A percentile compares a stretch with the other conserved stretches of the same genome.
These are phyloP conservation scores for Brasenia schreberi DNA, from an alignment of 164 flowering plant genomes.

Conservation along the genomic window DNA sequence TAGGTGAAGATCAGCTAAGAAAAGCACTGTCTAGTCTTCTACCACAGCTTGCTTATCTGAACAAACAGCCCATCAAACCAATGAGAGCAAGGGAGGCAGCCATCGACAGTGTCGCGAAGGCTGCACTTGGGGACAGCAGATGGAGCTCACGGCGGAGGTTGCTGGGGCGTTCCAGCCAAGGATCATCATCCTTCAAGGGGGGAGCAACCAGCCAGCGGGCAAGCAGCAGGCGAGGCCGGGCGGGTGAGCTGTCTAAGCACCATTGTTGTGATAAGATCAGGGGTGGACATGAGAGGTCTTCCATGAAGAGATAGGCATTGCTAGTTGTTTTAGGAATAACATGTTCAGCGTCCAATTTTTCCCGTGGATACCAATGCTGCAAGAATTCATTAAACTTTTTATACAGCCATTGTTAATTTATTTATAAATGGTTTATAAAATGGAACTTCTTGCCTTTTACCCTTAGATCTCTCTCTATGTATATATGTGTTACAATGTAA, in stretches of 20 bases:
- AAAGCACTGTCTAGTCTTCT: slow-evolving; percentile 62
- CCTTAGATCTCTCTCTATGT: no score
- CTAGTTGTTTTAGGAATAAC: not conserved
- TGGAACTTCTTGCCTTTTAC: no score
- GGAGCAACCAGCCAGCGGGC: not conserved
- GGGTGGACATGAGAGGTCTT: not conserved
- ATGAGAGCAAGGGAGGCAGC: slow-evolving; percentile 58
- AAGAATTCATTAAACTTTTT: not conserved
- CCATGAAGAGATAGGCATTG: not conserved
- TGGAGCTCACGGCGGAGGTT: slow-evolving; percentile 30
- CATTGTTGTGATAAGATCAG: not conserved
- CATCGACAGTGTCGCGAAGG: slow-evolving; percentile 54
- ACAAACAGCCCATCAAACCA: slow-evolving; percentile 75
- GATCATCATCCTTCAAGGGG: slow-evolving; percentile 17
- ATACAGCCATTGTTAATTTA: not conserved
- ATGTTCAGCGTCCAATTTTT: not conserved
- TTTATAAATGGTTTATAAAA: no score
- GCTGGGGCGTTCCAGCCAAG: slow-evolving; percentile 24
- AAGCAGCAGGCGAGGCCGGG: slow-evolving; percentile 14
- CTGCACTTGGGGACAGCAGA: slow-evolving; percentile 46
- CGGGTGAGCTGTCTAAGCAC: not conserved
- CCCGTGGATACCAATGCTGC: not conserved
- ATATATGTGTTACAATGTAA: no score
- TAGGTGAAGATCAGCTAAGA: slow-evolving; percentile 69
- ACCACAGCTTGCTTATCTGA: slow-evolving; percentile 68